These are phyloP conservation scores for Populus hybrid DNA, from an alignment of 441 rosid species.

Conservation along the genomic window DNA sequence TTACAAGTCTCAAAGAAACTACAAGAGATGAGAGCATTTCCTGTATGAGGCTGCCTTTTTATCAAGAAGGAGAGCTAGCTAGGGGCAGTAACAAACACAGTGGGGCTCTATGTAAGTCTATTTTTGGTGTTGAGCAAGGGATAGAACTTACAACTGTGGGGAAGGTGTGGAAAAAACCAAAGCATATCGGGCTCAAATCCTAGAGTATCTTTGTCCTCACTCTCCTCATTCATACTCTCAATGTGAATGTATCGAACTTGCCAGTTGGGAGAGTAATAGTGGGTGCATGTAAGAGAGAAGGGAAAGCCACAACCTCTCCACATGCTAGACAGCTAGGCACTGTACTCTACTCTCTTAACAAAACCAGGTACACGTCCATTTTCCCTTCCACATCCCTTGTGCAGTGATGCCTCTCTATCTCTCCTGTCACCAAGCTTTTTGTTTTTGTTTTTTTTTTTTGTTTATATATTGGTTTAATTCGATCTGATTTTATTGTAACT, in stretches of 20 bases:
- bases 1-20: background rate
- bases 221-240: slow-evolving; percentile 15
- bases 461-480: background rate
- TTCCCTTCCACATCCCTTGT: slow-evolving; percentile 30
- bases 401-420: slow-evolving; percentile 14
- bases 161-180: slow-evolving; percentile 14
- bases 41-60: background rate
- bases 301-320: slow-evolving; percentile 35
- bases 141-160: background rate
- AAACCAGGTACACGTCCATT: slow-evolving; percentile 42
- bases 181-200: slow-evolving; percentile 30
- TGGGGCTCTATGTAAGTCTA: background rate
- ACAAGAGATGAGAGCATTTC: background rate
- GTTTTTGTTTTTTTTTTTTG: background rate
- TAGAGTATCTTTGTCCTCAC: slow-evolving; percentile 33
- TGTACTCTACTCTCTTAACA: slow-evolving; percentile 38
- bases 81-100: background rate
- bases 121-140: background rate
- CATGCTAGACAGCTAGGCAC: slow-evolving; percentile 72
- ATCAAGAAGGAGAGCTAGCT: background rate
- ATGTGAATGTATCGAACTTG: slow-evolving; percentile 33
- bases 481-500: background rate
- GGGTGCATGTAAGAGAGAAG: slow-evolving; percentile 23
- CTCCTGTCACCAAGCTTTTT: slow-evolving; percentile 7
- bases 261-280: slow-evolving; percentile 41